A percentile compares a stretch with the other conserved stretches of the same genome.
Evolutionary conservation across 371 early-diverging fungal species (phyloP).

Genomic region (Cokeromyces recurvatus): DNA sequence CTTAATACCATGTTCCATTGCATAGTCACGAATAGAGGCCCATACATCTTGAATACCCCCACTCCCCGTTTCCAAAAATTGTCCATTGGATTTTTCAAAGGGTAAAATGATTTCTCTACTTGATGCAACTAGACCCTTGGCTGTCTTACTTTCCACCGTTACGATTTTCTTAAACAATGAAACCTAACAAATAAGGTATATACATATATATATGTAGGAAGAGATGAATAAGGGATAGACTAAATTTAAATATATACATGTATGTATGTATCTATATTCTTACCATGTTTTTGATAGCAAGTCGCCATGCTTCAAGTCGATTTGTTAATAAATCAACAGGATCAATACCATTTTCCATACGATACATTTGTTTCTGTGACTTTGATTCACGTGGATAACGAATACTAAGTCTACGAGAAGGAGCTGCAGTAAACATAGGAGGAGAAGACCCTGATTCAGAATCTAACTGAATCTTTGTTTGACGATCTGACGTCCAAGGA

Average conservation of each 20-base stretch:
- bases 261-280: not conserved
- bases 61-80: slow-evolving; percentile 25
- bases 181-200: too few relatives aligned
- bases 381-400: slow-evolving; percentile 12
- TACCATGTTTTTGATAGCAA: slow-evolving; percentile 37
- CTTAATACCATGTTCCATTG: slow-evolving; percentile 32
- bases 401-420: slow-evolving; percentile 14
- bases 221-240: not conserved
- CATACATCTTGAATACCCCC: slow-evolving; percentile 48
- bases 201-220: not conserved
- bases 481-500: slow-evolving; percentile 20
- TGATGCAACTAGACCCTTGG: slow-evolving; percentile 23
- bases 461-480: slow-evolving; percentile 12
- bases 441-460: slow-evolving; percentile 15
- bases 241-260: too few relatives aligned
- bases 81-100: slow-evolving; percentile 23
- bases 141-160: slow-evolving; percentile 22
- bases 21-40: slow-evolving; percentile 31
- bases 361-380: slow-evolving; percentile 27
- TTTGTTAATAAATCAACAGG: slow-evolving; percentile 25
- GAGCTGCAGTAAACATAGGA: slow-evolving; percentile 33
- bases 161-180: slow-evolving; percentile 28
- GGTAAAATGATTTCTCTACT: slow-evolving; percentile 22
- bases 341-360: slow-evolving; percentile 41
- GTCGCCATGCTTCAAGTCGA: slow-evolving; percentile 35